phyloP scores from a whole-genome alignment of 495 filamentous ascomycete genomes.

The Podospora australis region DNA sequence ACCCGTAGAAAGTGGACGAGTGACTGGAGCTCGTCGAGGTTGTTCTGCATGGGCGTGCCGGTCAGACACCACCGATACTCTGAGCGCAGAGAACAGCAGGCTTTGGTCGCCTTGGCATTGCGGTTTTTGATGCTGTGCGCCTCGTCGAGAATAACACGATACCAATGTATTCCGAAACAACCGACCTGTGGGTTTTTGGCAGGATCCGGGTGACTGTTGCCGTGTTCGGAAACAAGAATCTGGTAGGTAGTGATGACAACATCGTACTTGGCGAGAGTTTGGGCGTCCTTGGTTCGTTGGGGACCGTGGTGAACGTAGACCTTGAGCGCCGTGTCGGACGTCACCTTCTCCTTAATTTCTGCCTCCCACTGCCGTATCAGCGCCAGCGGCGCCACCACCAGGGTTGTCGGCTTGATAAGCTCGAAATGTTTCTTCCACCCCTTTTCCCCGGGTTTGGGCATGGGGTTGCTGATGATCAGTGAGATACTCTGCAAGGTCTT shows the following conservation, averaged over 20 bases:
- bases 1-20: conserved; percentile 91
- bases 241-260: conserved; percentile 98
- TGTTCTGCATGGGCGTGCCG: conserved; percentile 96
- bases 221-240: conserved; percentile 83
- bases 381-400: conserved; percentile 91
- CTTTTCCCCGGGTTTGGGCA: conserved; percentile 48
- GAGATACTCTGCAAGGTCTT: conserved; percentile 81
- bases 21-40: conserved; percentile 92
- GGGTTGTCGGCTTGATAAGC: conserved; percentile 65
- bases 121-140: conserved; percentile 98
- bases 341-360: conserved; percentile 77
- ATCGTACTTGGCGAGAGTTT: conserved; percentile 74
- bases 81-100: conserved; percentile 69
- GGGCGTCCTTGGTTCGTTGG: conserved; percentile 68
- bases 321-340: conserved; percentile 56
- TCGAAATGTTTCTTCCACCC: conserved; percentile 54
- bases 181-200: conserved; percentile 60
- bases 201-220: conserved; percentile 46
- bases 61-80: conserved; percentile 94
- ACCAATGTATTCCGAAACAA: conserved; percentile 90
- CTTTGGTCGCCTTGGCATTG: conserved; percentile 88
- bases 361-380: conserved; percentile 97
- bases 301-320: conserved; percentile 89
- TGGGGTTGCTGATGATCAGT: conserved; percentile 74
- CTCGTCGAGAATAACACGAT: conserved; percentile 90